These are phyloP conservation scores for Cercospora janseana DNA, from an alignment of 2,329 filamentous ascomycete genomes.

Conservation along the genomic window DNA sequence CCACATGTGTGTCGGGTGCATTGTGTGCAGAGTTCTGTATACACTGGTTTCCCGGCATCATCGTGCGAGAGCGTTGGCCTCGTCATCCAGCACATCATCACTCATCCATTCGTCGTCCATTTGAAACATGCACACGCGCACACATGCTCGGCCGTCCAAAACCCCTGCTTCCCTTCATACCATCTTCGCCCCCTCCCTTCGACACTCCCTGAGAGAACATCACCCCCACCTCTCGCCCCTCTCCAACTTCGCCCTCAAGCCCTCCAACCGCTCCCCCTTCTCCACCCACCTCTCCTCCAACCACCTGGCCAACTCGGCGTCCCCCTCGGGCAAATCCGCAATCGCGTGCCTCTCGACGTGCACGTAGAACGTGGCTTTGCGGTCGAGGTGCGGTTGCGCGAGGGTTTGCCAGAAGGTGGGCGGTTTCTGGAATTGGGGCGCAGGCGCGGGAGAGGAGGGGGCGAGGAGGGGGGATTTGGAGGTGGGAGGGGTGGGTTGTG, in stretches of 20 bases:
- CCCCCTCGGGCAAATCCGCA: conserved; percentile 30
- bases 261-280: conserved; percentile 39
- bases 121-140: too few species aligned
- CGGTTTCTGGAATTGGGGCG: conserved; percentile 33
- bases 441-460: too few species aligned
- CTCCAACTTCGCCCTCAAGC: conserved; percentile 19
- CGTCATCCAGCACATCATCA: background rate
- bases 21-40: too few species aligned
- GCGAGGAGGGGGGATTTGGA: too few species aligned
- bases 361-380: conserved; percentile 35
- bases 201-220: background rate
- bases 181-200: background rate
- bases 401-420: conserved; percentile 38
- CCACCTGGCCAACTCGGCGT: conserved; percentile 37
- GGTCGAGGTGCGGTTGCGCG: conserved; percentile 26
- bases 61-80: background rate
- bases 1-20: too few species aligned
- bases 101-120: too few species aligned
- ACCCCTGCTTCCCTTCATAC: background rate
- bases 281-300: conserved; percentile 39
- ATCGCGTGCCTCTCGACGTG: conserved; percentile 38
- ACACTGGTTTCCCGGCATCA: too few species aligned
- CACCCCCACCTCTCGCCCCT: background rate
- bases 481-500: too few species aligned
- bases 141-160: background rate